A percentile compares a stretch with the other conserved stretches of the same genome.
Evolutionary conservation across 768 basidiomycete species (phyloP).

Genomic region (Boletus rubropictus): DNA sequence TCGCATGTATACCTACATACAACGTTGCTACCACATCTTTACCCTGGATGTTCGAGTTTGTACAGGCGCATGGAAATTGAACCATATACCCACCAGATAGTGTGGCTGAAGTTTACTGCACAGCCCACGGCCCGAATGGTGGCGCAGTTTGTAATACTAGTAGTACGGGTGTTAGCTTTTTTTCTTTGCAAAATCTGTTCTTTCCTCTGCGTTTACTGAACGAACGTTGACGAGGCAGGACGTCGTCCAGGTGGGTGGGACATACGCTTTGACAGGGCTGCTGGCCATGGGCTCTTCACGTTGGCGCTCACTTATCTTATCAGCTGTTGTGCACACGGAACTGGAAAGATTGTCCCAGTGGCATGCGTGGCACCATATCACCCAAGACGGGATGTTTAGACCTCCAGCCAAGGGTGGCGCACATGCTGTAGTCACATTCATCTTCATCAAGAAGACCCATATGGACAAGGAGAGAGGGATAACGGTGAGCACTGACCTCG

Average conservation of each 20-base stretch:
- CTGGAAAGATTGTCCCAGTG: neutral
- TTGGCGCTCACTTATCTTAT: too few relatives aligned
- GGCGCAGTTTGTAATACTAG: too few relatives aligned
- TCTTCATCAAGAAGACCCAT: slow-evolving; percentile 1
- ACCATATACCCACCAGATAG: neutral
- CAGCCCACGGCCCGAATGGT: too few relatives aligned
- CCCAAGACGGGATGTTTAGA: neutral
- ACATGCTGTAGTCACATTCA: neutral
- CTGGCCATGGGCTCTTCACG: too few relatives aligned
- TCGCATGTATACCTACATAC: neutral
- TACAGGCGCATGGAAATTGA: neutral
- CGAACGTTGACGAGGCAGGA: neutral
- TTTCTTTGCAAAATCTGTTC: too few relatives aligned
- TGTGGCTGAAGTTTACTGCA: too few relatives aligned
- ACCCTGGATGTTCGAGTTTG: neutral
- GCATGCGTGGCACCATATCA: neutral
- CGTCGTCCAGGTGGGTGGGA: neutral
- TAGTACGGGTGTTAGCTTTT: too few relatives aligned
- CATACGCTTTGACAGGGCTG: neutral
- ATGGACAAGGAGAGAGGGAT: neutral
- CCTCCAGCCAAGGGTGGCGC: neutral
- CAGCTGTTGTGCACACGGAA: too few relatives aligned
- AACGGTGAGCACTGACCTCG: neutral
- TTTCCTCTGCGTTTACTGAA: neutral
- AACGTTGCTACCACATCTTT: neutral